Percentiles rank a stretch among this genome's conserved stretches.
Evolutionary conservation across 495 filamentous ascomycete genomes (phyloP).

Genomic region (Podospora pseudoanserina): DNA sequence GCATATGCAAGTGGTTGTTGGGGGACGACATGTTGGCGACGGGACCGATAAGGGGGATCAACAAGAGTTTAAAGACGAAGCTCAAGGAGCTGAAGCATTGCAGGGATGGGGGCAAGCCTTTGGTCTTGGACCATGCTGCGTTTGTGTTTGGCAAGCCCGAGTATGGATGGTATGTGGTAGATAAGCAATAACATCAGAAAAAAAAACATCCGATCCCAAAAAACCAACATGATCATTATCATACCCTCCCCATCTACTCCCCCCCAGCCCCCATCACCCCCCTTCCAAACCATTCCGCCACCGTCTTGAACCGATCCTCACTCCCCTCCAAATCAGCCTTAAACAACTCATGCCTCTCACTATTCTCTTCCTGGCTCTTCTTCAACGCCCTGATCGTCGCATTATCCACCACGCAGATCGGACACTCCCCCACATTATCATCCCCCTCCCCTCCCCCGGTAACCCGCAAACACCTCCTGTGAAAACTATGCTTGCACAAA

Average conservation of each 20-base stretch:
- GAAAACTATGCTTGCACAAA: slow-evolving; percentile 93
- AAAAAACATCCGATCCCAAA: background rate
- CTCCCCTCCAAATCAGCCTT: slow-evolving; percentile 72
- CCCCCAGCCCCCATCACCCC: slow-evolving; percentile 70
- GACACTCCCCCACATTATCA: slow-evolving; percentile 65
- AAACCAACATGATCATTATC: background rate
- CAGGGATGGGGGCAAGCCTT: background rate
- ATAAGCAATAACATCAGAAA: no score
- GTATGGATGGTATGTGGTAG: no score
- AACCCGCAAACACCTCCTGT: slow-evolving; percentile 71
- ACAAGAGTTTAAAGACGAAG: background rate
- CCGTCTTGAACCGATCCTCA: slow-evolving; percentile 78
- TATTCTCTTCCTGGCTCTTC: slow-evolving; percentile 80
- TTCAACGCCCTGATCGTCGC: slow-evolving; percentile 81
- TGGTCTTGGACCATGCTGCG: background rate
- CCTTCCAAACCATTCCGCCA: slow-evolving; percentile 91
- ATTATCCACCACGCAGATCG: slow-evolving; percentile 76
- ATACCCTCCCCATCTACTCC: background rate
- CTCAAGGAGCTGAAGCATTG: background rate
- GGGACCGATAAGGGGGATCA: background rate
- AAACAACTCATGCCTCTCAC: slow-evolving; percentile 88
- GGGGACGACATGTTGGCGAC: background rate
- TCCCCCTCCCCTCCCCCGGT: slow-evolving; percentile 20
- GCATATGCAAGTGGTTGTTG: background rate
- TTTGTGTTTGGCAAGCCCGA: background rate